phyloP scores from a whole-genome alignment of 257 asterid species.

The Capsicum chinense region DNA sequence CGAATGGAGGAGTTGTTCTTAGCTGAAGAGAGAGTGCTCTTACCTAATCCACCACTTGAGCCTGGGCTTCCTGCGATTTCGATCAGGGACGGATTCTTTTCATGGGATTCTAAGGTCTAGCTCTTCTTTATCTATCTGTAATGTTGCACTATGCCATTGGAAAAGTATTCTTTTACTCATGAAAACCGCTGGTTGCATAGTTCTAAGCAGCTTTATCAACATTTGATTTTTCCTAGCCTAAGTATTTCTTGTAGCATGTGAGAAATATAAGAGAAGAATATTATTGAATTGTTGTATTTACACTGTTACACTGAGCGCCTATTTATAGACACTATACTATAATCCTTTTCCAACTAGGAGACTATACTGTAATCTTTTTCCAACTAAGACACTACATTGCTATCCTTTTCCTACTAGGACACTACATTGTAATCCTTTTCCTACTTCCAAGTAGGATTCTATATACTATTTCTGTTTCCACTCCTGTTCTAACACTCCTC shows the following conservation, averaged over 20 bases:
- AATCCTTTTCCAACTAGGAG: no score
- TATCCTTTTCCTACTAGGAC: no score
- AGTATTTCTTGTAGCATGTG: neutral
- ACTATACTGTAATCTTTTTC: no score
- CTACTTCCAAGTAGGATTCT: no score
- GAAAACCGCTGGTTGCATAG: neutral
- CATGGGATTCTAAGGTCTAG: constrained; percentile 82
- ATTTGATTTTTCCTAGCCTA: neutral
- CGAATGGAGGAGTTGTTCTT: constrained; percentile 81
- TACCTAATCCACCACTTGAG: constrained; percentile 79
- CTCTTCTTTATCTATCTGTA: constrained; percentile 21
- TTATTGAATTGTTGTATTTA: no score
- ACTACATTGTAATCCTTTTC: no score
- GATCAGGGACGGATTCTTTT: constrained; percentile 67
- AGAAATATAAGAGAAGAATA: no score
- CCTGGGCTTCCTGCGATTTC: constrained; percentile 76
- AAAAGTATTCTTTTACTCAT: constrained; percentile 6
- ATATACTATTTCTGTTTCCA: no score
- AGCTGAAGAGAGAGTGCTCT: constrained; percentile 78
- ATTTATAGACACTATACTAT: no score
- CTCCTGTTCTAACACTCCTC: no score
- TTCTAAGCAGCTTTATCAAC: constrained; percentile 17
- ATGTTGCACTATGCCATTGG: neutral
- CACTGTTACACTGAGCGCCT: no score
- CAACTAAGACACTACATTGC: no score